Conservation (phyloP, 2,329 filamentous ascomycete species). For the Aspergillus tamarii region DNA sequence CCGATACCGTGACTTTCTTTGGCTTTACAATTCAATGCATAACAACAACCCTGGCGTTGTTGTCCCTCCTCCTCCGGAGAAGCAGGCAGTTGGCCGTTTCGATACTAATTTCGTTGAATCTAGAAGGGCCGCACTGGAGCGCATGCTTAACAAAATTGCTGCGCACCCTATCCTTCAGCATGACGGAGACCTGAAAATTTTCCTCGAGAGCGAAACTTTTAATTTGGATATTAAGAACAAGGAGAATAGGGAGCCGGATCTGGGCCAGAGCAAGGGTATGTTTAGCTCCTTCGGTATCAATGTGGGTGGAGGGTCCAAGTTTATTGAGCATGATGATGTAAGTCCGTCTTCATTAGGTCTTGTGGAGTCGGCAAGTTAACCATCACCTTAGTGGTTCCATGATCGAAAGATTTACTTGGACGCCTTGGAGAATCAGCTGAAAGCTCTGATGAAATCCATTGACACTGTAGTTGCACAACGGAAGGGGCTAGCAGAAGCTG, state of each 20-base stretch:
- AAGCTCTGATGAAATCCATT: constrained; percentile 87
- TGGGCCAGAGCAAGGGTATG: constrained; percentile 91
- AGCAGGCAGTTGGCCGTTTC: constrained; percentile 94
- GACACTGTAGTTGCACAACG: constrained; percentile 90
- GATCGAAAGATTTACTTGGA: constrained; percentile 94
- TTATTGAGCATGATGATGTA: constrained; percentile 96
- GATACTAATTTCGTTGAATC: constrained; percentile 97
- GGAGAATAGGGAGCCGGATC: constrained; percentile 82
- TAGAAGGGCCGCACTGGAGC: constrained; percentile 84
- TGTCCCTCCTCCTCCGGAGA: constrained; percentile 93
- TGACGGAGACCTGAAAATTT: constrained; percentile 91
- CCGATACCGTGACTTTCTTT: constrained; percentile 94
- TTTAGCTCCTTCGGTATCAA: constrained; percentile 81
- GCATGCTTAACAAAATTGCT: constrained; percentile 97
- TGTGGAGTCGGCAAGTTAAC: constrained; percentile 23
- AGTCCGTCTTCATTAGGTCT: constrained; percentile 38
- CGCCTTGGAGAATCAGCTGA: constrained; percentile 87
- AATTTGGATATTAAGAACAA: constrained; percentile 98
- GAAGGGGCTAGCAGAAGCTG: constrained; percentile 90
- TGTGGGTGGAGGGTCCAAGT: constrained; percentile 78
- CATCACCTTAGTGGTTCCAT: constrained; percentile 79
- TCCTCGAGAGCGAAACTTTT: constrained; percentile 94
- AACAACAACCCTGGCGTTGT: constrained; percentile 94
- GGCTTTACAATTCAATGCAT: constrained; percentile 94
- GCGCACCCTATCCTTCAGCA: constrained; percentile 88